Evolutionary conservation across 2,329 filamentous ascomycete species (phyloP).

Genomic region (Pseudocercospora vitis): DNA sequence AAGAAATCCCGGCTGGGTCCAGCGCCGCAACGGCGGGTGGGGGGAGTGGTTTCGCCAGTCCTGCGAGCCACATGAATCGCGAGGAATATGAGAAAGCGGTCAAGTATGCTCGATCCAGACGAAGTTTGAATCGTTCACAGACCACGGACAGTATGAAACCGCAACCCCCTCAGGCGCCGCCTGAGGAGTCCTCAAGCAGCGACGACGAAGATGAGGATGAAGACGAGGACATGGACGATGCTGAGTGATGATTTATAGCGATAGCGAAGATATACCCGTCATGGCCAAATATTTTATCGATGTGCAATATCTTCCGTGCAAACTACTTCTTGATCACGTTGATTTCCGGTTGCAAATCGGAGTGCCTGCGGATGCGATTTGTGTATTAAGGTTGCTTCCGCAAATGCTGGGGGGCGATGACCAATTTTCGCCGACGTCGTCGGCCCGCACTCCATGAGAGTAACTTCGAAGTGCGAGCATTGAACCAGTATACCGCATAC

Average conservation of each 20-base stretch:
- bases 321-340: not conserved
- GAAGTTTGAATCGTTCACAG: slow-evolving; percentile 16
- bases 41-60: slow-evolving; percentile 50
- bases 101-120: slow-evolving; percentile 15
- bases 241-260: not conserved
- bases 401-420: too few relatives aligned
- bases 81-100: slow-evolving; percentile 26
- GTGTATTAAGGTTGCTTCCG: not conserved
- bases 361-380: not conserved
- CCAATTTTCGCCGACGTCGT: too few relatives aligned
- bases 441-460: too few relatives aligned
- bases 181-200: slow-evolving; percentile 6
- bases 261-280: slow-evolving; percentile 11
- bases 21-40: slow-evolving; percentile 51
- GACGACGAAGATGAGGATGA: slow-evolving; percentile 19
- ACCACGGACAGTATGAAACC: slow-evolving; percentile 30
- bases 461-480: not conserved
- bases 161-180: slow-evolving; percentile 14
- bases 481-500: not conserved
- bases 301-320: too few relatives aligned
- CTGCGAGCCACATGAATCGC: slow-evolving; percentile 30
- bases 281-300: not conserved
- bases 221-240: slow-evolving; percentile 21
- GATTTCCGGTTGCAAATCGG: not conserved
- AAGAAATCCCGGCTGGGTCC: slow-evolving; percentile 51